phyloP scores from a whole-genome alignment of 163 green algal genomes.

The Chloromonas sp. region DNA sequence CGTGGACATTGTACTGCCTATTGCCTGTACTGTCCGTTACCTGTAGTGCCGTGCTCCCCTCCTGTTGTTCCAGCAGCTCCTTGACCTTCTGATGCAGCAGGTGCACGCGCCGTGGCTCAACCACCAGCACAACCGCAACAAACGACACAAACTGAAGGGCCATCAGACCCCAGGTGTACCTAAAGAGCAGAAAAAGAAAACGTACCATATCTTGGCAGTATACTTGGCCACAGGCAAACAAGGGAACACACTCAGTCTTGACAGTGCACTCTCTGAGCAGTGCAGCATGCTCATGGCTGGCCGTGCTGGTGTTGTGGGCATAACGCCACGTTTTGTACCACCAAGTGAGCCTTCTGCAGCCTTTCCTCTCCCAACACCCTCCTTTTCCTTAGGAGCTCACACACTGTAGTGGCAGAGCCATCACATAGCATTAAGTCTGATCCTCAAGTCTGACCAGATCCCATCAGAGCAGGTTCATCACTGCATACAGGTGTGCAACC shows the following conservation, averaged over 20 bases:
- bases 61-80: slow-evolving; percentile 5
- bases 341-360: not conserved
- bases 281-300: not conserved
- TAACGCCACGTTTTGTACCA: not conserved
- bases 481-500: too few species aligned
- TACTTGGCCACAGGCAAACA: not conserved
- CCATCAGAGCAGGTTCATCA: too few species aligned
- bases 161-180: slow-evolving; percentile 36
- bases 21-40: too few species aligned
- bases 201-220: not conserved
- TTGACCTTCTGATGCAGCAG: slow-evolving; percentile 11
- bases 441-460: too few species aligned
- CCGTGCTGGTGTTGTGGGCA: not conserved
- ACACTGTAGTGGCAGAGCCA: not conserved
- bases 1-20: too few species aligned
- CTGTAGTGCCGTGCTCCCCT: too few species aligned
- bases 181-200: not conserved
- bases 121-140: slow-evolving; percentile 23
- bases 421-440: not conserved
- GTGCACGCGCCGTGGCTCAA: slow-evolving; percentile 17
- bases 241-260: not conserved
- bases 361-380: not conserved
- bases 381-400: not conserved
- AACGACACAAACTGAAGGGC: slow-evolving; percentile 38
- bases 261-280: not conserved